Percentiles rank a stretch among this genome's conserved stretches.
Evolutionary conservation across 352 stramenopile species (phyloP).

Genomic region (Bremia lactucae): DNA sequence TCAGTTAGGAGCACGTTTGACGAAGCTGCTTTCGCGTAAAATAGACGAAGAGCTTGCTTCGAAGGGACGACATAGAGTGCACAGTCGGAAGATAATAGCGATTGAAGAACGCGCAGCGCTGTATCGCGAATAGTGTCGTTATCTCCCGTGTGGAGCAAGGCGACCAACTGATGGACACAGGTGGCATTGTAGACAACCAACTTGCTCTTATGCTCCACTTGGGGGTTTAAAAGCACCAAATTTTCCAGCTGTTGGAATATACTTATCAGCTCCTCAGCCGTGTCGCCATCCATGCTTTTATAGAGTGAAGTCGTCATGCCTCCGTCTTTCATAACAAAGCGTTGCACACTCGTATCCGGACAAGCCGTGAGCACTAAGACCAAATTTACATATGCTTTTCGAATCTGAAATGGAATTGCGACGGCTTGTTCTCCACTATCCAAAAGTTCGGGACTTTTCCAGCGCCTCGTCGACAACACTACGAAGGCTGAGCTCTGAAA

Average conservation of each 20-base stretch:
- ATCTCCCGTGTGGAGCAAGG: constrained; percentile 47
- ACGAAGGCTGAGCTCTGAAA: constrained; percentile 55
- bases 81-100: constrained; percentile 46
- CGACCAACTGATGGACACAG: constrained; percentile 55
- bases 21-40: constrained; percentile 36
- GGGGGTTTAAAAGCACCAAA: constrained; percentile 42
- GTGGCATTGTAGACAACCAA: constrained; percentile 46
- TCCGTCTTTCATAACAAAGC: constrained; percentile 69
- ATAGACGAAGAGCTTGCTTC: constrained; percentile 31
- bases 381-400: constrained; percentile 51
- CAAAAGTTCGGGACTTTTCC: constrained; percentile 39
- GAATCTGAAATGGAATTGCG: constrained; percentile 39
- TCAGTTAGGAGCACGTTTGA: too few species aligned
- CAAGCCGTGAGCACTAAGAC: constrained; percentile 52
- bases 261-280: constrained; percentile 31
- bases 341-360: constrained; percentile 62
- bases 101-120: constrained; percentile 30
- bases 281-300: constrained; percentile 70
- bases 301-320: constrained; percentile 55
- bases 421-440: constrained; percentile 8
- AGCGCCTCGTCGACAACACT: constrained; percentile 44
- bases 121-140: constrained; percentile 30
- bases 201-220: constrained; percentile 50
- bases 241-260: constrained; percentile 35
- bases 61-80: constrained; percentile 46